phyloP scores from a whole-genome alignment of 176 grass and related monocot genomes.

The Carex cristatella region DNA sequence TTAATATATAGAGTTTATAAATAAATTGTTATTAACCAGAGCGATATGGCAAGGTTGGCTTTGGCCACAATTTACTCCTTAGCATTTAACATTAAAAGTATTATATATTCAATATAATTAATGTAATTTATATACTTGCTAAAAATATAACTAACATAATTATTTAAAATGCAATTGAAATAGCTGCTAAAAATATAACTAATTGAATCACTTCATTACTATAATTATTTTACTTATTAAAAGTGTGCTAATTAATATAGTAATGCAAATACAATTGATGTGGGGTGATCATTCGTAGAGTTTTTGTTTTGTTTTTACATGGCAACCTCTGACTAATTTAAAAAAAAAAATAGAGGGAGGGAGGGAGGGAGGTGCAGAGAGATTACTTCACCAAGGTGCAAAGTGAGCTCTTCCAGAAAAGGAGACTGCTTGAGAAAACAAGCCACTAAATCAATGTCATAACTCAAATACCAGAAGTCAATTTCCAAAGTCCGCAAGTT shows the following conservation, averaged over 20 bases:
- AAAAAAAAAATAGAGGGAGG: too few species aligned
- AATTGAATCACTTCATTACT: too few species aligned
- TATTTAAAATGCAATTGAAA: too few species aligned
- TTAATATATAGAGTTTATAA: not conserved
- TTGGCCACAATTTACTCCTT: not conserved
- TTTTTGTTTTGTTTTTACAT: too few species aligned
- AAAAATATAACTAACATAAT: too few species aligned
- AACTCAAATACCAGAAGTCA: not conserved
- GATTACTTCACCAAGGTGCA: not conserved
- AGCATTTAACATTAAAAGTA: not conserved
- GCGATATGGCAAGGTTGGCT: not conserved
- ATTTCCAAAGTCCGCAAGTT: not conserved
- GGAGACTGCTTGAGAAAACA: not conserved
- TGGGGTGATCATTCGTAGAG: not conserved
- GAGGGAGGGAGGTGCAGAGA: not conserved
- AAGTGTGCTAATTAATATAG: too few species aligned
- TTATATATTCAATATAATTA: too few species aligned
- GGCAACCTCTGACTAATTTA: too few species aligned
- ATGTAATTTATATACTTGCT: too few species aligned
- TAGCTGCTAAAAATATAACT: too few species aligned
- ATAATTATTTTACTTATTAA: too few species aligned
- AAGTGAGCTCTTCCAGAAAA: not conserved
- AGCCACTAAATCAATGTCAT: not conserved
- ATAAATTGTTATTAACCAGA: not conserved
- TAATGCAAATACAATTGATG: too few species aligned